phyloP scores from a whole-genome alignment of 345 rosid genomes.

The Arabidopsis suecica region DNA sequence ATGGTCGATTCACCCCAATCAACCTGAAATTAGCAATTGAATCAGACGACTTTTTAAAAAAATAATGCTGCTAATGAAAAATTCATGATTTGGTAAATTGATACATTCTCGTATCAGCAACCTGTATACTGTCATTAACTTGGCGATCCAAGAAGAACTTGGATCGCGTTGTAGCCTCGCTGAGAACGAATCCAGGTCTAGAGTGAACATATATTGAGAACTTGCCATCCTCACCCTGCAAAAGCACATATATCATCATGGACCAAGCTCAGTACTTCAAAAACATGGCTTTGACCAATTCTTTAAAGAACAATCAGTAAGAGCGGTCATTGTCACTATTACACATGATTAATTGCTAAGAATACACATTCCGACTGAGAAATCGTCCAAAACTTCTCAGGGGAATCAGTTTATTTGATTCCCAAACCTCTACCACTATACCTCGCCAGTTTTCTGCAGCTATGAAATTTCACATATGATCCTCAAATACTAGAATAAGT shows the following conservation, averaged over 20 bases:
- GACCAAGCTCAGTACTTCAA: background rate
- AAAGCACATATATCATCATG: slow-evolving; percentile 7
- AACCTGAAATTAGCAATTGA: slow-evolving; percentile 60
- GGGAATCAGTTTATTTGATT: background rate
- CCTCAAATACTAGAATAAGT: slow-evolving; percentile 5
- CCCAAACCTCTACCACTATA: background rate
- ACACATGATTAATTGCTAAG: background rate
- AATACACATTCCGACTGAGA: background rate
- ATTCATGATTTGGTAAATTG: background rate
- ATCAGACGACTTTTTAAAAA: background rate
- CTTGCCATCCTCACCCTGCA: slow-evolving; percentile 75
- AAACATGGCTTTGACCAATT: background rate
- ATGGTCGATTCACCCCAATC: slow-evolving; percentile 97
- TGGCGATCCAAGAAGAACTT: slow-evolving; percentile 73
- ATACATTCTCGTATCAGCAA: slow-evolving; percentile 35
- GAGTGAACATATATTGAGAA: slow-evolving; percentile 92
- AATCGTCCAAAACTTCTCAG: background rate
- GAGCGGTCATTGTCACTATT: background rate
- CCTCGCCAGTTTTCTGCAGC: background rate
- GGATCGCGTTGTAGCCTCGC: slow-evolving; percentile 82
- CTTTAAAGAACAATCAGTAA: background rate
- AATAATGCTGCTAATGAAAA: background rate
- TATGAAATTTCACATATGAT: slow-evolving; percentile 1
- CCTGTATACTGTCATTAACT: slow-evolving; percentile 93
- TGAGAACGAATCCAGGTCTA: slow-evolving; percentile 90